Conservation (phyloP, 2,329 filamentous ascomycete species). For the Neonectria faginata region DNA sequence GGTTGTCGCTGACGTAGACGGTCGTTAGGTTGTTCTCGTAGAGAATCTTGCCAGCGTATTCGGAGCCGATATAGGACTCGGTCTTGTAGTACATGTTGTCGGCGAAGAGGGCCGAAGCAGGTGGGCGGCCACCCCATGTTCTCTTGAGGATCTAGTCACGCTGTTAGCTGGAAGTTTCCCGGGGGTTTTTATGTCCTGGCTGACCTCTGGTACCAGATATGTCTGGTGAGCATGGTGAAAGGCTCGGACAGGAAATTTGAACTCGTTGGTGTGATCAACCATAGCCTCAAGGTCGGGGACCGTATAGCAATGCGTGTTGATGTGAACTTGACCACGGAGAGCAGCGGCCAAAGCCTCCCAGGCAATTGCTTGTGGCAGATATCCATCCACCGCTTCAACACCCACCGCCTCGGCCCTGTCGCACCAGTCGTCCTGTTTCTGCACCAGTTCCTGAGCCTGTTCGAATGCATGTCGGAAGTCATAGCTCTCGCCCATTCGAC, state of each 20-base stretch:
- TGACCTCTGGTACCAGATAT: constrained; percentile 72
- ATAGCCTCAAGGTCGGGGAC: constrained; percentile 76
- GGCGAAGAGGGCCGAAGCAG: constrained; percentile 74
- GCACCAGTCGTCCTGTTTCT: constrained; percentile 77
- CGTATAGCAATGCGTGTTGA: constrained; percentile 80
- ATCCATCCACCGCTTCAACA: constrained; percentile 62
- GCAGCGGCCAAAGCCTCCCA: constrained; percentile 74
- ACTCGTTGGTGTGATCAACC: constrained; percentile 78
- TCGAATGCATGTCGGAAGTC: constrained; percentile 76
- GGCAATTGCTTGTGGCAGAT: constrained; percentile 71
- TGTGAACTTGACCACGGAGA: constrained; percentile 73
- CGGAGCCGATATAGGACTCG: constrained; percentile 73
- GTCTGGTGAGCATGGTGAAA: constrained; percentile 79
- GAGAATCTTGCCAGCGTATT: constrained; percentile 74
- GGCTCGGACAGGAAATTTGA: constrained; percentile 73
- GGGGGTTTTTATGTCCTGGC: constrained; percentile 23
- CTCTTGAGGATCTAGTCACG: constrained; percentile 63
- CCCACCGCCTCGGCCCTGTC: constrained; percentile 63
- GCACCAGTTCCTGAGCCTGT: constrained; percentile 67
- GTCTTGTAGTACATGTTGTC: constrained; percentile 81
- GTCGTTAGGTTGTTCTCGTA: constrained; percentile 74
- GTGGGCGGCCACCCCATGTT: constrained; percentile 64
- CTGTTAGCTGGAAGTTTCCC: constrained; percentile 15
- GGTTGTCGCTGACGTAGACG: constrained; percentile 78
- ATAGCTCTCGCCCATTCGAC: constrained; percentile 76